Base-by-base conservation (phyloP, 2,329 filamentous ascomycete species). In the Clonostachys solani region DNA sequence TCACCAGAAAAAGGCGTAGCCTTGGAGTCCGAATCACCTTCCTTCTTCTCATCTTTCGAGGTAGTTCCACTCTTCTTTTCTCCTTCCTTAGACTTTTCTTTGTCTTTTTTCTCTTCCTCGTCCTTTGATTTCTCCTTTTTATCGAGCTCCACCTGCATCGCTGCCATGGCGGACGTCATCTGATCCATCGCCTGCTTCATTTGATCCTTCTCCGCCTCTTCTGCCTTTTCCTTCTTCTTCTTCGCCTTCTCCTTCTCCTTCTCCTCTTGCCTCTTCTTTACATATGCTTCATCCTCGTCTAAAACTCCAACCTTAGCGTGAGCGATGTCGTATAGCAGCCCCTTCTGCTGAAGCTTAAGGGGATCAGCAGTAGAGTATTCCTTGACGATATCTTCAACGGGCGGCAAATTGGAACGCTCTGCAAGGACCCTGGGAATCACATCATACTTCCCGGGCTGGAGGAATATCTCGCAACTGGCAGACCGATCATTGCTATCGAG, bases 401-500 rank as follows among this genome's bases (percentile, higher is more conserved):
- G 75, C 2, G 69, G 58, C 5, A 64, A 60, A 8, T 72, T 65
- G 9, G 72, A 71, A 12, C 68, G 58, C 33, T 58, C 57, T 0
- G 85, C 83, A 5, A 78, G 82, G 54, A 89, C 77, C 59, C 86
- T 88, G 56, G 87, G 79, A 8, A 89, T 67, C 1, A 90, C 78
- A 40, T 80, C 79, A 63, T 89, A 90, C 15, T 71, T 76, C 7
- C 86, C 86, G 0, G 84, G 74, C 34, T 87, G 80, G 2, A 90
- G 77, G 36, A 81, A 71, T 16, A 89, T 70, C 57, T 90, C 87
- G n/a, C 81, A 84, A 48, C 80, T 87, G 13, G 88, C 80, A 2
- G 82, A 84, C 8, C 87, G 78, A 43, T 73, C 77, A 71, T 84
- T 64, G 56, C 61, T 65, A 12, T 53, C 53, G 54, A 53, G 13